A percentile compares a stretch with the other conserved stretches of the same genome.
Evolutionary conservation across 2,329 filamentous ascomycete species (phyloP).

Genomic region (Apiospora kogelbergensis): DNA sequence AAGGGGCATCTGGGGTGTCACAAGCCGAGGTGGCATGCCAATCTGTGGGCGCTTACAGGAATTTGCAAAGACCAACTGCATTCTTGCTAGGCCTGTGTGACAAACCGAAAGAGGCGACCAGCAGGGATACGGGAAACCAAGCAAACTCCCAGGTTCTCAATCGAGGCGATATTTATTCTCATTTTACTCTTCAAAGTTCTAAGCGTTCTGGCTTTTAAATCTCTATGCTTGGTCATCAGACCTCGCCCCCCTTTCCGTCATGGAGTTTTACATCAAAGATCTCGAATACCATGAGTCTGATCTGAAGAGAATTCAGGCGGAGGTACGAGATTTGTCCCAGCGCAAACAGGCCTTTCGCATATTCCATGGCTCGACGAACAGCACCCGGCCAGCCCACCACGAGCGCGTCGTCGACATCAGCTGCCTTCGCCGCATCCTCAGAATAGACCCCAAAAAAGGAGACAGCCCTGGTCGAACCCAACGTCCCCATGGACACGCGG

Average conservation of each 20-base stretch:
- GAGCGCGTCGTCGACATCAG: slow-evolving; percentile 63
- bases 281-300: slow-evolving; percentile 14
- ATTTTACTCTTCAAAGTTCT: neutral
- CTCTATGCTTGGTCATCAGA: neutral
- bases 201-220: neutral
- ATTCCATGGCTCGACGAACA: slow-evolving; percentile 76
- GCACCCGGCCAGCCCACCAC: slow-evolving; percentile 56
- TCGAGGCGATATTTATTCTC: neutral
- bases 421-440: slow-evolving; percentile 60
- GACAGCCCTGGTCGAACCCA: slow-evolving; percentile 71
- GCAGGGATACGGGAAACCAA: neutral
- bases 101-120: neutral
- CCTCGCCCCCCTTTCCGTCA: neutral
- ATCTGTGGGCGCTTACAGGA: neutral
- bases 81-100: neutral
- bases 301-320: neutral
- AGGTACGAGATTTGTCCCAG: neutral
- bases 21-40: neutral
- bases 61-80: neutral
- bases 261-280: neutral
- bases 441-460: slow-evolving; percentile 53
- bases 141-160: neutral
- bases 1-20: neutral
- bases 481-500: slow-evolving; percentile 73
- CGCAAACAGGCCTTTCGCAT: slow-evolving; percentile 64